Evolutionary conservation across 1,139 yeast genomes (phyloP), one percentile per base, ranked within the genome.

Genomic region (Protomyces macrosporus): DNA sequence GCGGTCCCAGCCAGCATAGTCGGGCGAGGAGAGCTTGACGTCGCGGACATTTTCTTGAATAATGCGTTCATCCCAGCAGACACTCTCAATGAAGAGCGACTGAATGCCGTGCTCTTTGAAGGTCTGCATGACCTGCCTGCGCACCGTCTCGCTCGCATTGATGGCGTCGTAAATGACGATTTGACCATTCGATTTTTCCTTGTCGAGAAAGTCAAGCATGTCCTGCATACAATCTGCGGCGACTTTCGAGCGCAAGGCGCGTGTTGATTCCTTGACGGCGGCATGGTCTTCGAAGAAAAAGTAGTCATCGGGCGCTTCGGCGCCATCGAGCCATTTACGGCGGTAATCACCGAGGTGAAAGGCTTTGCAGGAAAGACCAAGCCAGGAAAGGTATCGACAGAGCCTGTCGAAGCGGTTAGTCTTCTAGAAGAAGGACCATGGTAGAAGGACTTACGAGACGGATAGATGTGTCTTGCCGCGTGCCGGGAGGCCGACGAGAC

Each of bases 121-220:
- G 65, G 76, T 76, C 51, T 79, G 78, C 57, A 82, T 81, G 63
- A 93, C 76, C 37, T 81, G 81, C 16, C 80, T 72, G 69, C 98
- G 81, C 69, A 86, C 87, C 64, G 81, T 81, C 16, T 87, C 84
- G 55, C 87, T 77, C 1, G 95, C 95, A 75, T 95, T 93, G 65
- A 93, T 89, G 0, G 98, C 98, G 75, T 93, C 99, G 74, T 90
- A 93, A 45, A 95, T 88, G 14, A 96, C 98, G 35, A 95, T 89
- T 76, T 93, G 98, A 10, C 76, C 75, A 71, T 81, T 82, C 68
- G 86, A 89, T 45, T 83, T 81, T 66, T 82, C 81, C 73, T 88
- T 90, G 73, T 90, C 40, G 12, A 58, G 53, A 14, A 33, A 93
- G 51, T 78, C 77, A 64, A 82, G 74, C 73, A 93, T 84, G 72